Conservation (phyloP, 164 flowering plant species). For the Cinnamomum micranthum region DNA sequence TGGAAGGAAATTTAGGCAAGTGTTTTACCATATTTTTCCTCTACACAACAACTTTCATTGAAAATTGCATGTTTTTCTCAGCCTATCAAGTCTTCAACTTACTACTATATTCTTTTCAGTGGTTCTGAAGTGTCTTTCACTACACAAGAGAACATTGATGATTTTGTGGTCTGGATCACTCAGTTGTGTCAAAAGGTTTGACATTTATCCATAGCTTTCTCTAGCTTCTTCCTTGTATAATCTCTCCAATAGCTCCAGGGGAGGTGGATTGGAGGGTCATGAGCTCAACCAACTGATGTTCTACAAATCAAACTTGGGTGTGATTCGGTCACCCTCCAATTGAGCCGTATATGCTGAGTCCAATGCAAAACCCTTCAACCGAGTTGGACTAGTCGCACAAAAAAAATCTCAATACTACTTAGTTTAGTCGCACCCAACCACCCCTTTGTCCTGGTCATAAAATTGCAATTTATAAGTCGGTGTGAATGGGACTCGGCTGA, state of each 20-base stretch:
- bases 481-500: too few relatives aligned
- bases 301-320: too few relatives aligned
- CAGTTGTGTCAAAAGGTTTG: slow-evolving; percentile 50
- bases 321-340: too few relatives aligned
- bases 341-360: too few relatives aligned
- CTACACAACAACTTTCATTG: neutral
- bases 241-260: neutral
- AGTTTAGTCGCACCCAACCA: too few relatives aligned
- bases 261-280: neutral
- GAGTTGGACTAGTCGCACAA: too few relatives aligned
- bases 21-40: slow-evolving; percentile 1
- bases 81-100: slow-evolving; percentile 3
- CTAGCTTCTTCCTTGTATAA: neutral
- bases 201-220: slow-evolving; percentile 2
- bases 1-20: slow-evolving; percentile 59
- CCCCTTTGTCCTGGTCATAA: too few relatives aligned
- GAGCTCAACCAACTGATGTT: neutral
- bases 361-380: too few relatives aligned
- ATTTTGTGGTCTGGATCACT: slow-evolving; percentile 31
- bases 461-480: too few relatives aligned
- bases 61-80: neutral
- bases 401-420: too few relatives aligned
- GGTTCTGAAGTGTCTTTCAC: slow-evolving; percentile 63
- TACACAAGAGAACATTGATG: slow-evolving; percentile 29
- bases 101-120: slow-evolving; percentile 29